Conservation (phyloP, 108 stramenopile genomes). For the Asterionellopsis glacialis region DNA sequence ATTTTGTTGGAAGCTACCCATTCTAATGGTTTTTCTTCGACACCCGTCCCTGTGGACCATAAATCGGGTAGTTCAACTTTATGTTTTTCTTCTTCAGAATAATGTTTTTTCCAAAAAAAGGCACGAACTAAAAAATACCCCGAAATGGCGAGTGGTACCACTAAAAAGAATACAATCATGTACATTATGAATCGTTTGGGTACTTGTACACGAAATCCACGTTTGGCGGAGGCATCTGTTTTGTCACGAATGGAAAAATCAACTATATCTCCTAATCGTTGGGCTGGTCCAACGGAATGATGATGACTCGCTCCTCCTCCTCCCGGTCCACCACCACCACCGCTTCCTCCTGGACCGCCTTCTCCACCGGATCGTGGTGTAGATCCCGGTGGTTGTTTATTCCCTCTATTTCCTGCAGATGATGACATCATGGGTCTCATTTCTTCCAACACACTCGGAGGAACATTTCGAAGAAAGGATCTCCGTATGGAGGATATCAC, state of each 20-base stretch:
- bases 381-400: too few relatives aligned
- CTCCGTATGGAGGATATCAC: slow-evolving; percentile 2
- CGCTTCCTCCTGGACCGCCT: background rate
- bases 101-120: too few relatives aligned
- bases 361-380: background rate
- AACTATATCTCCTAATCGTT: background rate
- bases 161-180: slow-evolving; percentile 24
- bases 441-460: background rate
- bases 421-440: slow-evolving; percentile 6
- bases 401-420: background rate
- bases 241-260: slow-evolving; percentile 7
- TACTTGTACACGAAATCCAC: slow-evolving; percentile 27
- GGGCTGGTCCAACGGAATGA: background rate
- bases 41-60: too few relatives aligned
- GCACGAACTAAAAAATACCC: slow-evolving; percentile 9
- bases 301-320: background rate
- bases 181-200: slow-evolving; percentile 24
- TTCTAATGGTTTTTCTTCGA: too few relatives aligned
- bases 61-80: too few relatives aligned
- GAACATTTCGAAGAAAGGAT: background rate
- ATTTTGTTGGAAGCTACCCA: too few relatives aligned
- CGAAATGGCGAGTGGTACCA: slow-evolving; percentile 21
- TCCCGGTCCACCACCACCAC: background rate
- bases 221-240: slow-evolving; percentile 12
- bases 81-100: too few relatives aligned